Conservation (phyloP, 441 rosid genomes). For the Euphorbia neoarborescens region DNA sequence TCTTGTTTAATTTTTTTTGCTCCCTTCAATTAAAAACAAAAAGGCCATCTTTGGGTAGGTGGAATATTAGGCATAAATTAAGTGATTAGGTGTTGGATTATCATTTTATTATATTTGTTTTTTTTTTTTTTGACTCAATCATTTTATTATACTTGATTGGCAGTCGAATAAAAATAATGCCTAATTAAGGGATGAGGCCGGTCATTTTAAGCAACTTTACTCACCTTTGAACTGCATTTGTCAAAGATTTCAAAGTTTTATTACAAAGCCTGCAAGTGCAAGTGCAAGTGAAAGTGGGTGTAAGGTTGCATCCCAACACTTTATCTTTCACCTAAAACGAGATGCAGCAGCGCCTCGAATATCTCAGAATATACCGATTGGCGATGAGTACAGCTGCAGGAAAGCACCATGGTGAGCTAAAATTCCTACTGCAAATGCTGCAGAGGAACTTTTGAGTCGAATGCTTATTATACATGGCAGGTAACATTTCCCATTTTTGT, state of each 20-base stretch:
- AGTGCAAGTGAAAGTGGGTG: too few species aligned
- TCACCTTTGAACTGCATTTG: not conserved
- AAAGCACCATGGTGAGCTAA: not conserved
- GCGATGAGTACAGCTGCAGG: not conserved
- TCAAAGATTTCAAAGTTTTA: not conserved
- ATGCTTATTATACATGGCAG: slow-evolving; percentile 14
- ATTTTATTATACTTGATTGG: too few species aligned
- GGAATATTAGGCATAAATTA: too few species aligned
- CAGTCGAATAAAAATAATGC: not conserved
- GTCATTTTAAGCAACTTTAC: too few species aligned
- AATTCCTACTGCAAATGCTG: not conserved
- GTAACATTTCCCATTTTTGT: not conserved
- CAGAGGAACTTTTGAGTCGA: not conserved
- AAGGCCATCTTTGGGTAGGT: too few species aligned
- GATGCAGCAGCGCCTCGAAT: not conserved
- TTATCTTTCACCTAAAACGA: not conserved
- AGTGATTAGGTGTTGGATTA: too few species aligned
- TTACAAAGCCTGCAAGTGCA: not conserved
- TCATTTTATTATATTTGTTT: too few species aligned
- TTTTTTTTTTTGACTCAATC: too few species aligned
- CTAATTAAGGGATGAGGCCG: not conserved
- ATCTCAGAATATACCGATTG: not conserved
- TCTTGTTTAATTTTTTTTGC: too few species aligned
- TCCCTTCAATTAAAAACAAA: too few species aligned
- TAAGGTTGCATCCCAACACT: not conserved